Conservation (phyloP, 306 rosid genomes). For the Quercus suber region DNA sequence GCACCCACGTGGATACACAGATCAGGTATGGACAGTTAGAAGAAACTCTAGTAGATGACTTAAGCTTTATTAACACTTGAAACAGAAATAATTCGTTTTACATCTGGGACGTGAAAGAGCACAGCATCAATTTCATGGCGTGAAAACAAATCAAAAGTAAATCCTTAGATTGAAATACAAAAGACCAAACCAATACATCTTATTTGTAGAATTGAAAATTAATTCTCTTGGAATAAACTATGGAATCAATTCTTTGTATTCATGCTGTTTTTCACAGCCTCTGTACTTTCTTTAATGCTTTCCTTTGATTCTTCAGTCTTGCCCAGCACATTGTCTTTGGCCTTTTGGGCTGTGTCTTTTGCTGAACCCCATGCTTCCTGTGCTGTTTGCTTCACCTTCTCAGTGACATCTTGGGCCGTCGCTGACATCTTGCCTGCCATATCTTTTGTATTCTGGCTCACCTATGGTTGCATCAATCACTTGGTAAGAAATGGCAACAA, state of each 20-base stretch:
- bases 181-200: no score
- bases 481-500: background rate
- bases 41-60: background rate
- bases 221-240: background rate
- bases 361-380: conserved; percentile 71
- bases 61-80: background rate
- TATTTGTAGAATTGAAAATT: background rate
- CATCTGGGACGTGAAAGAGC: background rate
- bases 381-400: conserved; percentile 63
- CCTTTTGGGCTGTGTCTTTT: conserved; percentile 54
- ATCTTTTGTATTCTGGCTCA: conserved; percentile 34
- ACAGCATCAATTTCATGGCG: background rate
- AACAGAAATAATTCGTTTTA: background rate
- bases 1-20: no score
- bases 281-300: conserved; percentile 46
- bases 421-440: conserved; percentile 32
- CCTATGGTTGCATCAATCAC: conserved; percentile 28
- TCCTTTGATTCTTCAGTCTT: conserved; percentile 53
- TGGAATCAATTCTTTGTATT: conserved; percentile 37
- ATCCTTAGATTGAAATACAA: no score
- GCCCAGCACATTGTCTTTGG: conserved; percentile 40
- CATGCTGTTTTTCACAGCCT: conserved; percentile 49
- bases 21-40: no score
- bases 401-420: conserved; percentile 48
- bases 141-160: background rate